Conservation (phyloP, 352 stramenopile species). For the Pythium apleroticum region DNA sequence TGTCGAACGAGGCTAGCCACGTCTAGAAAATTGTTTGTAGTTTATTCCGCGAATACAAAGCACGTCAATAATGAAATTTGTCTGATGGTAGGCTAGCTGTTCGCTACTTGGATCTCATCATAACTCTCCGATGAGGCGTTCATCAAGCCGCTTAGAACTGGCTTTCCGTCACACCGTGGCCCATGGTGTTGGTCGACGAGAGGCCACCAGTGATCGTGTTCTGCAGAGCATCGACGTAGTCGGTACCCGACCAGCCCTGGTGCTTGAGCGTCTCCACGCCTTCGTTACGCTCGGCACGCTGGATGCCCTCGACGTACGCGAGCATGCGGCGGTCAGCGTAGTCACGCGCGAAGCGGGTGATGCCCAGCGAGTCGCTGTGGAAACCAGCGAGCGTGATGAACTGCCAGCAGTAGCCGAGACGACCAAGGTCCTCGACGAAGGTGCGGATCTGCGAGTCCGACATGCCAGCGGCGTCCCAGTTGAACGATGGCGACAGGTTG, state of each 20-base stretch:
- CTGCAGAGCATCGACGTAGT: conserved; percentile 95
- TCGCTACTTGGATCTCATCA: not conserved
- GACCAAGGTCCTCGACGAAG: conserved; percentile 95
- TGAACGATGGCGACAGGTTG: conserved; percentile 98
- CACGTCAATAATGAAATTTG: conserved; percentile 21
- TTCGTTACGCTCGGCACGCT: conserved; percentile 94
- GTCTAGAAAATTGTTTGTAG: conserved; percentile 1
- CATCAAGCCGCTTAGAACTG: conserved; percentile 88
- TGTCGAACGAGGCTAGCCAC: no score
- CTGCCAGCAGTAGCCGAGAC: conserved; percentile 97
- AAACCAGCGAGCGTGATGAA: conserved; percentile 99
- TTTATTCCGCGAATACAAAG: conserved; percentile 11
- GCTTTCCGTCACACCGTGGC: conserved; percentile 95
- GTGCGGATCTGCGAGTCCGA: conserved; percentile 91
- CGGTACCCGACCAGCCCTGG: conserved; percentile 97
- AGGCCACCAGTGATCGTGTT: conserved; percentile 95
- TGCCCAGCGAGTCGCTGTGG: conserved; percentile 96
- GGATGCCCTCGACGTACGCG: conserved; percentile 97
- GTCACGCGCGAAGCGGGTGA: conserved; percentile 93
- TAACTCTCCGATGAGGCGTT: not conserved
- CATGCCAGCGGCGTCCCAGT: conserved; percentile 98
- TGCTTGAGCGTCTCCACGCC: conserved; percentile 97
- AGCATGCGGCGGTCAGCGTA: conserved; percentile 91
- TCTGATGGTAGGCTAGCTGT: conserved; percentile 5
- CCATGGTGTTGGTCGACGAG: conserved; percentile 97